phyloP scores from a whole-genome alignment of 176 grass and related monocot genomes.

The Oryza glaberrima region DNA sequence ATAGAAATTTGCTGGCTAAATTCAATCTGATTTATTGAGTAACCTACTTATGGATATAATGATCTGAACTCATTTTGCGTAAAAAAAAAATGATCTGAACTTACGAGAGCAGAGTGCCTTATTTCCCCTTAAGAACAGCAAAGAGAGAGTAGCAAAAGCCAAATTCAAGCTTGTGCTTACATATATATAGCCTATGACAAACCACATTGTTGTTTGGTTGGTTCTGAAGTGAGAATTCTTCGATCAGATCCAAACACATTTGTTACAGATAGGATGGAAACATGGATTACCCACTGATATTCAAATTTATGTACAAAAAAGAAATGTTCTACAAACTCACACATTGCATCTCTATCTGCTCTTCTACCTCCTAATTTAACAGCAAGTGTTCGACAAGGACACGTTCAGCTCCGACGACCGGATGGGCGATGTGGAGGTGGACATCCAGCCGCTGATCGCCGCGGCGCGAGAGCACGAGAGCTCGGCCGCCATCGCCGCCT shows the following conservation, averaged over 20 bases:
- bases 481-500: conserved; percentile 40
- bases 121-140: not conserved
- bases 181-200: not conserved
- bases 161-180: too few relatives aligned
- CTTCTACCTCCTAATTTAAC: not conserved
- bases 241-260: not conserved
- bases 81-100: not conserved
- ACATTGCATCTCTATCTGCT: not conserved
- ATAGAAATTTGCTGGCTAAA: not conserved
- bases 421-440: conserved; percentile 92
- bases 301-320: not conserved
- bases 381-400: conserved; percentile 96
- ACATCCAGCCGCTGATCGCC: conserved; percentile 77
- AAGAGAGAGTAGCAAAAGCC: not conserved
- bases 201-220: not conserved
- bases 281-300: not conserved
- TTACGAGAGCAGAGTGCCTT: not conserved
- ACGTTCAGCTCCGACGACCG: conserved; percentile 85
- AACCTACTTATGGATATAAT: not conserved
- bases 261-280: not conserved
- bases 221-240: not conserved
- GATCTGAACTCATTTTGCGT: too few relatives aligned
- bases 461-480: conserved; percentile 74
- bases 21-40: not conserved
- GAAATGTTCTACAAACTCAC: not conserved